Percentiles rank a stretch among this genome's conserved stretches.
Evolutionary conservation across 2,329 filamentous ascomycete genomes (phyloP).

Genomic region (Botrytis galanthina): DNA sequence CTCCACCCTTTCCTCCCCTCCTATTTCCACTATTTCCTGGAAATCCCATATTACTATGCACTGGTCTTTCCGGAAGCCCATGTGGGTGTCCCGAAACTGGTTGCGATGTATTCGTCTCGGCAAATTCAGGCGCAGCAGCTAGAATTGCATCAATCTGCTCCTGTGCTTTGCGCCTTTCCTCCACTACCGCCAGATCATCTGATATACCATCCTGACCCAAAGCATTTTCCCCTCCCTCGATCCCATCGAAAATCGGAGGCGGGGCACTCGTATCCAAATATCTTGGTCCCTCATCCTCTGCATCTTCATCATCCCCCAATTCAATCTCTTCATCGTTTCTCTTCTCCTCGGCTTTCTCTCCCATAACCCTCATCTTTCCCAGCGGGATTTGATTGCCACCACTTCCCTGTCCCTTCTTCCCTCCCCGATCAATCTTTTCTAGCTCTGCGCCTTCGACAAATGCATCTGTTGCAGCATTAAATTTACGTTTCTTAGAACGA

Average conservation of each 20-base stretch:
- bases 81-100: background rate
- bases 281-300: constrained; percentile 23
- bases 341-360: constrained; percentile 20
- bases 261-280: constrained; percentile 33
- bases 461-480: constrained; percentile 55
- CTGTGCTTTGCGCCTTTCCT: constrained; percentile 31
- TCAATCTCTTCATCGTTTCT: constrained; percentile 31
- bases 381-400: constrained; percentile 37
- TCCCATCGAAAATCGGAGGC: constrained; percentile 37
- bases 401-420: constrained; percentile 38
- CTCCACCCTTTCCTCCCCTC: constrained; percentile 10
- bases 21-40: constrained; percentile 20
- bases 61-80: constrained; percentile 23
- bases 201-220: constrained; percentile 10
- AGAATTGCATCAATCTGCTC: constrained; percentile 34
- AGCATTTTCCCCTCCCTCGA: constrained; percentile 4
- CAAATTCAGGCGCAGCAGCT: constrained; percentile 18
- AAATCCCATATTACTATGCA: constrained; percentile 22
- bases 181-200: constrained; percentile 19
- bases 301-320: constrained; percentile 27
- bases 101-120: constrained; percentile 12
- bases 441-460: constrained; percentile 43
- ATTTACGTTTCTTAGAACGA: constrained; percentile 64
- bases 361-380: constrained; percentile 34
- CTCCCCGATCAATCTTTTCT: constrained; percentile 35